Evolutionary conservation across 176 grass and related monocot genomes (phyloP).

Genomic region (Cocos nucifera): DNA sequence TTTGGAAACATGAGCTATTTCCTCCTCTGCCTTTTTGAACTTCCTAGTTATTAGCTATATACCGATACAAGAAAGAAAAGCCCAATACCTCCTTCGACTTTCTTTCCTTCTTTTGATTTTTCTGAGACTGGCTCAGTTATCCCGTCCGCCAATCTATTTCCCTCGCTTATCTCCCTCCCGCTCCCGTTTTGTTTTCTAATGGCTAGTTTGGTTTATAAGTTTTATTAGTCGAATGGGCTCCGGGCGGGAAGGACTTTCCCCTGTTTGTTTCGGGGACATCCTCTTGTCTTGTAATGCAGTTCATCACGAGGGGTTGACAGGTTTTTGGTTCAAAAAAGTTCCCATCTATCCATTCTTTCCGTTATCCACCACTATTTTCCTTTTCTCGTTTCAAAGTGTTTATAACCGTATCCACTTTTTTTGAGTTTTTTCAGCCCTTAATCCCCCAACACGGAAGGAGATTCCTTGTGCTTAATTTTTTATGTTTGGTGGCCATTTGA

Average conservation of each 20-base stretch:
- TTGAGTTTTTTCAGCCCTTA: background rate
- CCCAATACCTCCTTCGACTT: too few species aligned
- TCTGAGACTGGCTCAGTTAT: too few species aligned
- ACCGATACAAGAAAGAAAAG: too few species aligned
- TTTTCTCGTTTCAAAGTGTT: background rate
- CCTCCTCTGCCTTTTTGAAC: constrained; percentile 15
- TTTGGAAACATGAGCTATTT: constrained; percentile 29
- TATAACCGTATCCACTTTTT: background rate
- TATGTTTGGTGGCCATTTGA: background rate
- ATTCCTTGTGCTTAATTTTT: background rate
- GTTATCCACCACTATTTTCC: background rate
- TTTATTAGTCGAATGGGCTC: background rate
- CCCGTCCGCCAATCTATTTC: constrained; percentile 3
- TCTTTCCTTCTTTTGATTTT: too few species aligned
- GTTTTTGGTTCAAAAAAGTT: constrained; percentile 11
- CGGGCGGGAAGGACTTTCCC: background rate
- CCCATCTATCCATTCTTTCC: background rate
- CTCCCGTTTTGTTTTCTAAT: constrained; percentile 8
- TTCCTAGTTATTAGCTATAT: too few species aligned
- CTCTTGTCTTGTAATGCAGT: constrained; percentile 35
- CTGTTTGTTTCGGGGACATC: constrained; percentile 13
- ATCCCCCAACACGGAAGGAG: background rate
- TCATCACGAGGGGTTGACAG: constrained; percentile 23
- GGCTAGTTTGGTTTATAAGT: background rate
- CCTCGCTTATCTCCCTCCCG: constrained; percentile 2